Percentiles rank a stretch among this genome's conserved stretches.
phyloP scores from a whole-genome alignment of 2,329 filamentous ascomycete genomes.

The Penicillium sp. region DNA sequence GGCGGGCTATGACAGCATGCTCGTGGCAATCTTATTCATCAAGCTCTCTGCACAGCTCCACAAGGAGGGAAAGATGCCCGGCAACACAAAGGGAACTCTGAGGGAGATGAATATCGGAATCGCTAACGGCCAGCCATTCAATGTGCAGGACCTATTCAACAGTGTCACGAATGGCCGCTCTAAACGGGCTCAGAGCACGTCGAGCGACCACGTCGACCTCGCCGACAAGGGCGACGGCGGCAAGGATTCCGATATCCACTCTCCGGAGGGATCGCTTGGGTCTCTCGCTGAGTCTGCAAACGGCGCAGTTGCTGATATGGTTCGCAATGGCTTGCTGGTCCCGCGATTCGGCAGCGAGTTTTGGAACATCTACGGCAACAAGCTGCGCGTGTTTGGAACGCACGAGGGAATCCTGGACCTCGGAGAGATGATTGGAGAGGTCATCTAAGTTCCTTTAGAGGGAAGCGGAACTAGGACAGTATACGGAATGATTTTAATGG shows the following conservation, averaged over 20 bases:
- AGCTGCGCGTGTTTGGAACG: constrained; percentile 57
- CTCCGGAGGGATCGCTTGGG: background rate
- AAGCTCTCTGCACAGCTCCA: constrained; percentile 51
- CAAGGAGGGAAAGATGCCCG: constrained; percentile 11
- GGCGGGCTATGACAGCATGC: constrained; percentile 59
- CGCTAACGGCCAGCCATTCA: background rate
- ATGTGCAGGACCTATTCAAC: background rate
- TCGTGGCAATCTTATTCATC: constrained; percentile 57
- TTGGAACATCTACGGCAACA: constrained; percentile 58
- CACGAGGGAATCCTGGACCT: constrained; percentile 46
- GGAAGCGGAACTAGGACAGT: background rate
- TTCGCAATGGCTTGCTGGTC: constrained; percentile 44
- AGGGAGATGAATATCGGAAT: background rate
- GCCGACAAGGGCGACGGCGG: background rate
- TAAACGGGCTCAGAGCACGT: background rate
- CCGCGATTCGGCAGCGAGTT: constrained; percentile 51
- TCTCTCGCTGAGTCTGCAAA: constrained; percentile 2
- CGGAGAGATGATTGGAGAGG: background rate
- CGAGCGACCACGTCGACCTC: background rate
- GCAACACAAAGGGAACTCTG: background rate
- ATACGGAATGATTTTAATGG: no score
- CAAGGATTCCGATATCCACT: background rate
- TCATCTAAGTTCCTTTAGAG: constrained; percentile 1
- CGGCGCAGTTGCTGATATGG: constrained; percentile 20
- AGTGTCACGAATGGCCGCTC: background rate